Conservation (phyloP, 2,329 filamentous ascomycete genomes). For the Penicillium sclerotiorum region DNA sequence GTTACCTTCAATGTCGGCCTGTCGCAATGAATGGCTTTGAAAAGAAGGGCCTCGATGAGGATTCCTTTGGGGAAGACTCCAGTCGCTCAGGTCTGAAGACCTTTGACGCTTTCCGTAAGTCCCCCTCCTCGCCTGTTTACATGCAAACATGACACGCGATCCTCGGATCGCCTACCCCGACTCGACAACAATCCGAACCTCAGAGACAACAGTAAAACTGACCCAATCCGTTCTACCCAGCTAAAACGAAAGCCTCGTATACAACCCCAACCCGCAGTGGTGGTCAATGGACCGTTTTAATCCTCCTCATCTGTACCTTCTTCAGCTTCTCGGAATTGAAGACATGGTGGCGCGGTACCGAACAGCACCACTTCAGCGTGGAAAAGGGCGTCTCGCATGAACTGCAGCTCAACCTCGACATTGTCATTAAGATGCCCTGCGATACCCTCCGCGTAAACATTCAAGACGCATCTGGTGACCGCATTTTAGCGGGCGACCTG, state of each 20-base stretch:
- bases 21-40: conserved; percentile 76
- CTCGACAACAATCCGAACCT: not conserved
- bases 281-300: conserved; percentile 88
- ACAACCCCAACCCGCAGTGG: conserved; percentile 80
- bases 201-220: no score
- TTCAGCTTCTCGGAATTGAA: conserved; percentile 77
- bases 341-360: conserved; percentile 81
- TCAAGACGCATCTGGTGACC: conserved; percentile 90
- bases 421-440: conserved; percentile 90
- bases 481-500: conserved; percentile 77
- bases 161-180: not conserved
- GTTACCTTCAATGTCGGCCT: conserved; percentile 23
- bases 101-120: conserved; percentile 95
- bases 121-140: not conserved
- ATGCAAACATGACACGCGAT: conserved; percentile 1
- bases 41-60: conserved; percentile 71
- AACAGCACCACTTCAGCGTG: conserved; percentile 88
- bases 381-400: conserved; percentile 86
- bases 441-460: conserved; percentile 91
- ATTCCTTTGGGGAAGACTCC: conserved; percentile 74
- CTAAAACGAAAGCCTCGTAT: conserved; percentile 95
- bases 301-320: conserved; percentile 72
- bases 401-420: conserved; percentile 92
- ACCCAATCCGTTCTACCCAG: conserved; percentile 55
- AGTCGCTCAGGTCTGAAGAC: conserved; percentile 67